Base-by-base conservation (phyloP, 306 rosid genomes). In the Medicago arabica region DNA sequence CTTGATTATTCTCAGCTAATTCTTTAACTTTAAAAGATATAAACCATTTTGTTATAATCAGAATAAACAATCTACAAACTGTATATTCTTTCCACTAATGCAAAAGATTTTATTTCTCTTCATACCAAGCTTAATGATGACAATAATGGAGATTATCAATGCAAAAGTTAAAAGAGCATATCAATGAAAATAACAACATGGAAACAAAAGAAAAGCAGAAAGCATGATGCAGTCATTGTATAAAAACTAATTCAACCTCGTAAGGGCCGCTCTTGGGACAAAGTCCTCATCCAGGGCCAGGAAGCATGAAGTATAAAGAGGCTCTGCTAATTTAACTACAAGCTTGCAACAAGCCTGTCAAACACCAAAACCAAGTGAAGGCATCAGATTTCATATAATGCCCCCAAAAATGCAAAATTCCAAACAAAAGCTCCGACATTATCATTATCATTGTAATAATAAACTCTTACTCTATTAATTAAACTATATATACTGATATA, bases 301-400 rank as follows among this genome's bases (percentile, higher is more conserved):
- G 85, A 85, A 79, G 84, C 84, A 66, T 28, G 51, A 21, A 68
- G 71, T 57, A 62, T 44, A n/a, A 65, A 79, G 72, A n/a, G 70
- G 65, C 39, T 68, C 75, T 76, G 85, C 66, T 77, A 75, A 81
- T 25, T 40, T 65, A 82, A 75, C 83, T 75, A 80, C 15, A 74
- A 23, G 61, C 72, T 77, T 55, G 86, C 72, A 54, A 82, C 85
- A 85, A 87, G 95, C 79, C 90, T 84, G 90, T 83, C 80, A 87
- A 85, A 90, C 84, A 72, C 78, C 59, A 83, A 78, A 78, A 85
- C 8, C 25, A 46, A 75, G 86, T 78, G 70, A 71, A 81, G 25
- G 51, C 28, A 82, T 85, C 81, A 85, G 86, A 86, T 85, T 69
- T 63, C 82, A 72, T 61, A 57, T 78, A 65, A 64, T 1, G 16